Conservation (phyloP, 108 stramenopile species). For the Skeletonema costatum region DNA sequence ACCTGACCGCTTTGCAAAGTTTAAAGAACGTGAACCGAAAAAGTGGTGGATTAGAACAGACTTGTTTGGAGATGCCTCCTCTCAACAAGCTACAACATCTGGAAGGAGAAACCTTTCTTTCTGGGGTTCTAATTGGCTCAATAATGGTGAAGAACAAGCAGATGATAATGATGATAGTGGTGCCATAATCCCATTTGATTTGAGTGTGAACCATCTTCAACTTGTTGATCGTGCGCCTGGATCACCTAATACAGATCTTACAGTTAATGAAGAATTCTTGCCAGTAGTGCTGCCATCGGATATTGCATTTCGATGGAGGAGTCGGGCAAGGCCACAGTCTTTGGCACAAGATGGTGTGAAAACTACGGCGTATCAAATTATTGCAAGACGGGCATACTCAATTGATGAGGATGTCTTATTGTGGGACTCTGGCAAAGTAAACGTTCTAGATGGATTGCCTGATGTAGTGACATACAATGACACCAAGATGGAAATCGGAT, state of each 20-base stretch:
- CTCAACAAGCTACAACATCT: background rate
- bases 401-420: conserved; percentile 2
- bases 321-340: conserved; percentile 11
- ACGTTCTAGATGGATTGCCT: conserved; percentile 21
- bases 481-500: conserved; percentile 4
- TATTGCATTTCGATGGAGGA: conserved; percentile 47
- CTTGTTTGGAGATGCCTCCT: background rate
- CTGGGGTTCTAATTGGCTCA: background rate
- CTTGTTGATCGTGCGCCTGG: conserved; percentile 19
- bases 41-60: conserved; percentile 32
- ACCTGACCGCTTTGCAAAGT: background rate
- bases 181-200: conserved; percentile 34
- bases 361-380: conserved; percentile 40
- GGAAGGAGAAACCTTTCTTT: background rate
- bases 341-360: background rate
- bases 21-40: conserved; percentile 19
- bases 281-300: conserved; percentile 28
- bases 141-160: background rate
- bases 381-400: conserved; percentile 20
- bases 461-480: conserved; percentile 30
- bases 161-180: background rate
- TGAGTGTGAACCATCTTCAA: conserved; percentile 48
- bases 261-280: conserved; percentile 34
- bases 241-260: conserved; percentile 16
- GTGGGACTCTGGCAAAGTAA: conserved; percentile 43